Evolutionary conservation across 129 eudicot genomes (phyloP), one percentile per base, ranked within the genome.

Genomic region (Pittosporum tobira): DNA sequence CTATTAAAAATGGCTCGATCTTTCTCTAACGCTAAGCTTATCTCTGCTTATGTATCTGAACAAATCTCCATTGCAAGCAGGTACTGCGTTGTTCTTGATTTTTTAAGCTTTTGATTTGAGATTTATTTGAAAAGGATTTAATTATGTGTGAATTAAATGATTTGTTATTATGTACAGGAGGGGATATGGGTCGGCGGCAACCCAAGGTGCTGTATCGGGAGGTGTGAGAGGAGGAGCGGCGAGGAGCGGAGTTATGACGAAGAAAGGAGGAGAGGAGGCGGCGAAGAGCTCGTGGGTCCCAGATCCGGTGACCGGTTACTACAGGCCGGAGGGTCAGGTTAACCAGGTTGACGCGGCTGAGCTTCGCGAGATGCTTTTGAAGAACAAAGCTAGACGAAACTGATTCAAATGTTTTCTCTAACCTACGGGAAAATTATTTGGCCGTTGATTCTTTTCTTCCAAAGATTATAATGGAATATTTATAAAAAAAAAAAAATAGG

Each of bases 241-340:
- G 59, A 64, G 71, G 48, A 58, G 78, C 57, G 64, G 70, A 37
- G 38, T 60, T 29, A 66, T 74, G 88, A 45, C 73, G 85, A 76
- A 76, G 67, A 79, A 74, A 59, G 79, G 71, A 1, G 71, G 83
- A 51, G 79, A 70, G 47, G 88, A 80, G 59, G 70, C 51, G 43
- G 57, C 73, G 60, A 77, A 71, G 64, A 82, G 62, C 16, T 48
- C 93, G 16, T 89, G 95, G 95, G 79, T 80, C 47, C 95, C 97
- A 3, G 97, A 89, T 68, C 97, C 97, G 0, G 81, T 74, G 0
- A 89, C 95, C 6, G 97, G 97, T 11, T 85, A 74, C 57, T 89
- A 85, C 78, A 71, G 83, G 66, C 97, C 97, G 1, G 88, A 86
- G 69, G 71, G 71, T 31, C 79, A 73, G 27, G 59, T 60, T 1